Base-by-base conservation (phyloP, 768 basidiomycete genomes). In the Dentipellis sp. region DNA sequence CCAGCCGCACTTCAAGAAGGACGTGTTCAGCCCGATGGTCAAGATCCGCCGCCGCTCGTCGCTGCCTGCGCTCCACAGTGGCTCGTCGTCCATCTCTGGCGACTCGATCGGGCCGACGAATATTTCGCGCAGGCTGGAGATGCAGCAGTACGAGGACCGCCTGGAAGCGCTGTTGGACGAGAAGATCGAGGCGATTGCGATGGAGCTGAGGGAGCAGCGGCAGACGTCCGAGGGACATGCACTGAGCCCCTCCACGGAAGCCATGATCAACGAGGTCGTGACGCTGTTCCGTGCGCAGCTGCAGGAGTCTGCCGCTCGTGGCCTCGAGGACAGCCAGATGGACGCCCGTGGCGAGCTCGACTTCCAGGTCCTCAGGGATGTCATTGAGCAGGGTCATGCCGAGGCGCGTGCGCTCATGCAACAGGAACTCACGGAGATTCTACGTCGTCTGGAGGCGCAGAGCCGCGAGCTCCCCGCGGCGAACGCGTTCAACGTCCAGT, bases 261-360 rank as follows among this genome's bases (percentile, higher is more conserved):
- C 77, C 5, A 79, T 80, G 71, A 80, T 90, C 56, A 68, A 75
- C 0, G 88, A 90, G 57, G 77, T 88, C 5, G 74, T 88, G 40
- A 71, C 81, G 8, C 68, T 88, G 57, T 84, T 89, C 74, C 78
- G 84, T 9, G 71, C 80, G 17, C 86, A 88, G 61, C 70, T 88
- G 10, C 80, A 81, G 55, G 82, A 84, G 40, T 81, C 82, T 8
- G 81, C 83, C 0, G 72, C 73, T 7, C 76, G 77, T 47, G 75
- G 77, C 17, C 58, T 78, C 50, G 84, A 87, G 19, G 82, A 84
- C 55, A 79, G 77, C 58, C 82, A 80, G 62, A 72, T 80, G 71
- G 86, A 89, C 62, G 87, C 84, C 21, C 80, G 81, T 34, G 87
- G 85, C 17, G 88, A 91, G 60, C 69, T 90, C 22, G 89, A 91